Evolutionary conservation across 2,329 filamentous ascomycete species (phyloP), one percentile per base, ranked within the genome.

Genomic region (Tolypocladium cylindrosporum): DNA sequence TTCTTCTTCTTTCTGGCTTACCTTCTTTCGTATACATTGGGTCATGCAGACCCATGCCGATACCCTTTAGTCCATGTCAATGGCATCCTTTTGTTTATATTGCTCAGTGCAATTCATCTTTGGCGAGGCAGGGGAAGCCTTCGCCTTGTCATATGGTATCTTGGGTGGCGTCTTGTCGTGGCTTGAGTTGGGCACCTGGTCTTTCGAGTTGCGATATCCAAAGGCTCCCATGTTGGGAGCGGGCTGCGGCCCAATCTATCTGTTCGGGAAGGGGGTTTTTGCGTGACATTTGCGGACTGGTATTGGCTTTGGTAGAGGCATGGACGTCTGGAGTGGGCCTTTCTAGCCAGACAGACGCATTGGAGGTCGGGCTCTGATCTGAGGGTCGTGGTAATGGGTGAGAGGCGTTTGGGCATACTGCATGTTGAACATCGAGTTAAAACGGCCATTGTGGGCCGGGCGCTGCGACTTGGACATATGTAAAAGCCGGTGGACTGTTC

Each of bases 41-140:
- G 19, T 27, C 52, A 31, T 54, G 41, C 55, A 42, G 54, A 50
- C 41, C 42, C 34, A 21, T 52, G 56, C 45, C 42, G 58, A 61
- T 63, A 63, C 61, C 58, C 61, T 51, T 57, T 57, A 53, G 42
- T 52, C n/a, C 54, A 53, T 51, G 14, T n/a, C 40, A 21, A 50
- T 51, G 43, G 41, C 36, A n/a, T 16, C 36, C n/a, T 39, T 50
- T n/a, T 27, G 39, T 42, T 42, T 42, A 40, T 27, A 37, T 39
- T 40, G 7, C n/a, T 51, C 31, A 10, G 27, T 6, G 19, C 11
- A 4, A 34, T 9, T 16, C 48, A 51, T 16, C 31, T n/a, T 21
- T 51, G 21, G 48, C 11, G 31, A 51, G 31, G 48, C 19, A 13
- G 27, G 36, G 48, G 21, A 24, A 36, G 31, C 19, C 16, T 34